Base-by-base conservation (phyloP, 2,329 filamentous ascomycete genomes). In the Trematosphaeria pertusa region DNA sequence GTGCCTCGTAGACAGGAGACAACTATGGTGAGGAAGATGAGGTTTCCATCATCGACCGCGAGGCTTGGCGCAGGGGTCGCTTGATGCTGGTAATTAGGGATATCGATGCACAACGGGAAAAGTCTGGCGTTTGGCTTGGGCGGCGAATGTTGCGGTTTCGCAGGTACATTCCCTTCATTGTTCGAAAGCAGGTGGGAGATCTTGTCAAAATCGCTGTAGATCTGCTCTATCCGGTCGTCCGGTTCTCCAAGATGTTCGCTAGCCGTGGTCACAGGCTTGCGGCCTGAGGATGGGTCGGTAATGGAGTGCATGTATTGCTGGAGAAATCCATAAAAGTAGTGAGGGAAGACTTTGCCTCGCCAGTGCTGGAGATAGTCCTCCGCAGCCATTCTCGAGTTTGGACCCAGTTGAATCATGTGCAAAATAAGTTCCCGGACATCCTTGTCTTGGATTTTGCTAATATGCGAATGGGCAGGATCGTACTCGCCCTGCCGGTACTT, bases 301-400 rank as follows among this genome's bases (percentile, higher is more conserved):
- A 99, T 89, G 43, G 96, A 82, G 58, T 90, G 89, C 91, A 99
- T 97, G 67, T 99, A 96, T 63, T 97, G 92, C 68, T 99, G 94
- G 22, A 99, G 79, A 67, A 99, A 97, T 67, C 85, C 95, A 78
- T 97, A 97, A 64, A 99, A 99, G 73, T 99, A 99, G 47, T 89
- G 85, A 0, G 94, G 95, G 54, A 99, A 99, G 3, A 93, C 90
- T 66, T 93, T 97, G 36, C 84, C 84, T 62, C 91, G 89, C 85
- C 90, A 97, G 62, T 96, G 93, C 17, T 91, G 87, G 8, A 99
- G 78, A 58, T 97, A 97, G 64, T 97, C 90, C 47, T 97, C 91
- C 2, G 94, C 93, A 14, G 91, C 91, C 70, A 96, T 96, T 57
- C 94, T 84, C 59, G 90, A 90, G 71, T 96, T 87, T 0, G 95